Base-by-base conservation (phyloP, 2,329 filamentous ascomycete genomes). In the Bipolaris zeicola region DNA sequence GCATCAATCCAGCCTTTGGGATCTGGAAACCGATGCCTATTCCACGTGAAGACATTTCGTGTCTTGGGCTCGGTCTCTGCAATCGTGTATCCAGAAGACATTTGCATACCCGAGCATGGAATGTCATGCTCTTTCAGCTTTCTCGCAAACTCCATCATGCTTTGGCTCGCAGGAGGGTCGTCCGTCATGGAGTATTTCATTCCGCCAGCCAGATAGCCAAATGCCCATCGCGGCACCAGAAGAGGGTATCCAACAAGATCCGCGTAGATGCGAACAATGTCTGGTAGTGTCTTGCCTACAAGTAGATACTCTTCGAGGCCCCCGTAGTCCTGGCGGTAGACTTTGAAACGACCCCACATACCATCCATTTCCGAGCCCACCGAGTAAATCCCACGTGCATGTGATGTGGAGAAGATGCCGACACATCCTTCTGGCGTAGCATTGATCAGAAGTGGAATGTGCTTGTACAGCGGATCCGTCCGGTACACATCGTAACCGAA, bases 321-420 rank as follows among this genome's bases (percentile, higher is more conserved):
- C 20, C 89, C 89, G 60, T 88, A 83, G 57, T 89, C 87, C 72
- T 91, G 89, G 6, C 88, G 83, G 65, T 89, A 90, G 18, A 89
- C 87, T 71, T 91, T 91, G 82, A 86, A 91, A 55, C 83, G 84
- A 0, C 89, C 89, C 87, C 88, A 91, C 76, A 91, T 83, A 26
- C 89, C 88, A 67, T 92, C 89, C 74, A 91, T 88, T 72, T 91
- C 89, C 1, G 85, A 85, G 2, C 89, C 89, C 6, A 91, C 80
- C 7, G 83, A 84, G 78, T 87, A 91, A 14, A 81, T 82, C 0
- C 87, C 88, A 49, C 88, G 78, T 0, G 82, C 80, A 66, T 91
- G 86, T 2, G 83, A 85, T 0, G 87, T 88, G 0, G 88, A 90
- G 71, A 91, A 89, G 16, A 87, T 82, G 0, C 82, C 89, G 0